Conservation (phyloP, 192 early-diverging fungal genomes). For the Coemansia pectinata region DNA sequence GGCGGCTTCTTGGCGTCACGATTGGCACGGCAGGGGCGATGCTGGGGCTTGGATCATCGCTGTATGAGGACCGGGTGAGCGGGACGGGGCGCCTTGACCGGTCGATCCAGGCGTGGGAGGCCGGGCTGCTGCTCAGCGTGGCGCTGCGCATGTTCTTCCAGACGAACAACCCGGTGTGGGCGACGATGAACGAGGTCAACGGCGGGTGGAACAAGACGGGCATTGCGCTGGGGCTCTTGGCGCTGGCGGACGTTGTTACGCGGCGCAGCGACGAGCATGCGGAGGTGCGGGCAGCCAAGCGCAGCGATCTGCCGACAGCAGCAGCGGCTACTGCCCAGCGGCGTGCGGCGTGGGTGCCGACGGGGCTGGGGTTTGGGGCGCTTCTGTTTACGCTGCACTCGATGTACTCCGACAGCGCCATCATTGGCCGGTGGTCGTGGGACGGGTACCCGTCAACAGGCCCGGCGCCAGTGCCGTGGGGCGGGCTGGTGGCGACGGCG, state of each 20-base stretch:
- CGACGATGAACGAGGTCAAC: slow-evolving; percentile 73
- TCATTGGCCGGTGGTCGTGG: slow-evolving; percentile 72
- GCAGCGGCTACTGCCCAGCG: neutral
- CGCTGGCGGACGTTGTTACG: slow-evolving; percentile 59
- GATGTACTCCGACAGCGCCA: slow-evolving; percentile 74
- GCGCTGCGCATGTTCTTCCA: slow-evolving; percentile 74
- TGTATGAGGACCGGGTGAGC: slow-evolving; percentile 57
- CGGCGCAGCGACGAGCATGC: slow-evolving; percentile 36
- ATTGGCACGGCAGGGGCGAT: slow-evolving; percentile 61
- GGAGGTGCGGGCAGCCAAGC: slow-evolving; percentile 33
- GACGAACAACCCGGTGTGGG: slow-evolving; percentile 81
- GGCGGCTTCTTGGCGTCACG: slow-evolving; percentile 61
- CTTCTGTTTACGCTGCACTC: slow-evolving; percentile 74
- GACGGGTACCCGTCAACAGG: slow-evolving; percentile 76
- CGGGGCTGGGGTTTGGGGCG: slow-evolving; percentile 65
- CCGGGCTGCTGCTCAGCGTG: slow-evolving; percentile 68
- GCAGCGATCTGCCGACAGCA: slow-evolving; percentile 20
- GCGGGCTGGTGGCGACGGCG: slow-evolving; percentile 61
- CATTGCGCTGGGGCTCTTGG: slow-evolving; percentile 62
- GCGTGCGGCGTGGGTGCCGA: slow-evolving; percentile 47
- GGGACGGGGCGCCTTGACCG: slow-evolving; percentile 62
- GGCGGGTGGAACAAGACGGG: slow-evolving; percentile 73
- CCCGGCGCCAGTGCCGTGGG: slow-evolving; percentile 72
- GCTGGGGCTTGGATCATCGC: slow-evolving; percentile 60
- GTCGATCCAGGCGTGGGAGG: slow-evolving; percentile 63